Conservation (phyloP, 768 basidiomycete genomes). For the Cystobasidium ongulense region DNA sequence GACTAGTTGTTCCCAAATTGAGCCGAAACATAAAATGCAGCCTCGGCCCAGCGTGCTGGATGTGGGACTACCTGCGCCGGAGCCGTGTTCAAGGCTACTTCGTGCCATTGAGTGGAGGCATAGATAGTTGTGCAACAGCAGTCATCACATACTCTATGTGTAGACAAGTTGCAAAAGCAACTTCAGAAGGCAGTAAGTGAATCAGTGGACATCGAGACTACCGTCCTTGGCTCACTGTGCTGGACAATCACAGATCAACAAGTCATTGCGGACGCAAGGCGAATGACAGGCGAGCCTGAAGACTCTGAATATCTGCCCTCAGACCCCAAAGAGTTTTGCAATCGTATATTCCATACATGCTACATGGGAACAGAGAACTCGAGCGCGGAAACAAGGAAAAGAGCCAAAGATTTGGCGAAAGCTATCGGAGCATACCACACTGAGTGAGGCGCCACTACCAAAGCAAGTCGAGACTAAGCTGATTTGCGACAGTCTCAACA, state of each 20-base stretch:
- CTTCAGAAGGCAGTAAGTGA: constrained; percentile 57
- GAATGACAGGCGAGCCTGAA: constrained; percentile 75
- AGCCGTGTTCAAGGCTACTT: constrained; percentile 93
- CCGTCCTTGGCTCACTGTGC: not conserved
- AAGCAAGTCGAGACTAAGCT: constrained; percentile 13
- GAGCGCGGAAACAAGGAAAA: constrained; percentile 67
- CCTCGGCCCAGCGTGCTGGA: constrained; percentile 94
- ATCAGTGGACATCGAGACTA: not conserved
- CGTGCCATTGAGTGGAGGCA: constrained; percentile 86
- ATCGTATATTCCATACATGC: constrained; percentile 87
- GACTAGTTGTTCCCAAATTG: not conserved
- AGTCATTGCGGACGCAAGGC: constrained; percentile 80
- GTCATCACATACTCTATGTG: constrained; percentile 97
- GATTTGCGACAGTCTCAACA: constrained; percentile 89
- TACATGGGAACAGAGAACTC: constrained; percentile 99
- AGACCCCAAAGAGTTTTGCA: constrained; percentile 77
- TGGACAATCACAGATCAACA: constrained; percentile 57
- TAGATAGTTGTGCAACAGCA: constrained; percentile 95
- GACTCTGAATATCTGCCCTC: constrained; percentile 73
- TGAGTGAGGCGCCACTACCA: not conserved
- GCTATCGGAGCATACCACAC: constrained; percentile 64
- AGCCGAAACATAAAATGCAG: constrained; percentile 48
- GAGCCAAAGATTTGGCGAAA: constrained; percentile 76
- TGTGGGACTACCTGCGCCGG: constrained; percentile 98
- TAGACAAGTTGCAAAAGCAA: constrained; percentile 73